These are phyloP conservation scores for Neurospora tetrasperma DNA, from an alignment of 495 filamentous ascomycete species.

Conservation along the genomic window DNA sequence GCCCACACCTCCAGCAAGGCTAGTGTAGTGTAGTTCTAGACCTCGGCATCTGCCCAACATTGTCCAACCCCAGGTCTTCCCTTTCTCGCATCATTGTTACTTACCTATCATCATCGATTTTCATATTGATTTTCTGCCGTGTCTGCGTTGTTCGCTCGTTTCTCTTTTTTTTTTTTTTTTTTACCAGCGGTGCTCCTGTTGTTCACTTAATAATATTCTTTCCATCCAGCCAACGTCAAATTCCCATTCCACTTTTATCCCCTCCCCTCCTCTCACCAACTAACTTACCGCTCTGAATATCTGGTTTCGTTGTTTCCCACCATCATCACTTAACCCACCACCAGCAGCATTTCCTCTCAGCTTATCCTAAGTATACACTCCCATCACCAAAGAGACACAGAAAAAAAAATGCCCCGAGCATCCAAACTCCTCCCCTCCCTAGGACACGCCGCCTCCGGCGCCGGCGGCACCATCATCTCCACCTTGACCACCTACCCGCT, in stretches of 20 bases:
- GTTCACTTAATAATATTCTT: neutral
- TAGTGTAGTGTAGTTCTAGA: neutral
- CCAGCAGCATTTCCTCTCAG: neutral
- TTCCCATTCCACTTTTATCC: neutral
- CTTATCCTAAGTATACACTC: too few relatives aligned
- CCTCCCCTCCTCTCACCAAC: neutral
- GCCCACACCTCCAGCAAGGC: neutral
- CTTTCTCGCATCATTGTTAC: neutral
- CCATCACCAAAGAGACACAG: neutral
- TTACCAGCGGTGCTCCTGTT: neutral
- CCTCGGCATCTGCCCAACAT: neutral
- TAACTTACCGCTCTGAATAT: neutral
- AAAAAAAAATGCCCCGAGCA: conserved; percentile 17
- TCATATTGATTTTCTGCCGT: too few relatives aligned
- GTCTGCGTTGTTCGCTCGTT: too few relatives aligned
- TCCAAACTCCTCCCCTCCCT: conserved; percentile 57
- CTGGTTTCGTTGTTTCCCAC: neutral
- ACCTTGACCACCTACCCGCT: conserved; percentile 75
- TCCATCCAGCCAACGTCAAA: neutral
- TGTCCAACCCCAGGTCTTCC: neutral
- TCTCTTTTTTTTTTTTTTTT: neutral
- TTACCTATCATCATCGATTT: neutral
- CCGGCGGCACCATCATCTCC: conserved; percentile 68
- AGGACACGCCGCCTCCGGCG: conserved; percentile 79
- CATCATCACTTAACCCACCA: neutral